Conservation (phyloP, 75 land plant species). For the Sequoiadendron giganteum region DNA sequence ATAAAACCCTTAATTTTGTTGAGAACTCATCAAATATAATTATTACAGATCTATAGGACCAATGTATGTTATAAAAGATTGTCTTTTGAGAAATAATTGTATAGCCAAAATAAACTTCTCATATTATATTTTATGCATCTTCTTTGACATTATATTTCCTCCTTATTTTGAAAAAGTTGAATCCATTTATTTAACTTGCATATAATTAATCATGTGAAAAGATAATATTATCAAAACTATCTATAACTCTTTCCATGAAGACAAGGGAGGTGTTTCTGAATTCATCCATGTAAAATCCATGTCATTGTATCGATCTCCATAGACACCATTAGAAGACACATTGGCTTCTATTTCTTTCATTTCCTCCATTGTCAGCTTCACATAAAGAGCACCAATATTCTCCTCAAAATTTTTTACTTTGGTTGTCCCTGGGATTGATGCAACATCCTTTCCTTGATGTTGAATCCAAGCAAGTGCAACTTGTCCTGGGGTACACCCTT, state of each 20-base stretch:
- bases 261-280: slow-evolving; percentile 25
- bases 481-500: slow-evolving; percentile 53
- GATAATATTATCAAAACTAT: background rate
- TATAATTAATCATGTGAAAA: background rate
- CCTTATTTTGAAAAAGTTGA: no score
- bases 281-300: slow-evolving; percentile 11
- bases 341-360: slow-evolving; percentile 39
- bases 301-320: slow-evolving; percentile 33
- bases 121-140: no score
- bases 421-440: slow-evolving; percentile 63
- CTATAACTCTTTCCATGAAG: slow-evolving; percentile 24
- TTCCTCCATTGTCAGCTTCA: slow-evolving; percentile 38
- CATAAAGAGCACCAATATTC: slow-evolving; percentile 38
- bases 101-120: slow-evolving; percentile 46
- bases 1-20: no score
- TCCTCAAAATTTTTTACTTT: slow-evolving; percentile 48
- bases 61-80: no score
- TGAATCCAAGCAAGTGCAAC: slow-evolving; percentile 67
- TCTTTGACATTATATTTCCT: no score
- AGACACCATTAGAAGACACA: slow-evolving; percentile 21
- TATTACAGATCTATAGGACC: no score
- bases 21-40: no score
- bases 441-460: slow-evolving; percentile 52
- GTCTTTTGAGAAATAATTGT: no score
- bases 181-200: background rate